These are phyloP conservation scores for Wickerhamomyces hampshirensis DNA, from an alignment of 805 yeast species.

Conservation along the genomic window DNA sequence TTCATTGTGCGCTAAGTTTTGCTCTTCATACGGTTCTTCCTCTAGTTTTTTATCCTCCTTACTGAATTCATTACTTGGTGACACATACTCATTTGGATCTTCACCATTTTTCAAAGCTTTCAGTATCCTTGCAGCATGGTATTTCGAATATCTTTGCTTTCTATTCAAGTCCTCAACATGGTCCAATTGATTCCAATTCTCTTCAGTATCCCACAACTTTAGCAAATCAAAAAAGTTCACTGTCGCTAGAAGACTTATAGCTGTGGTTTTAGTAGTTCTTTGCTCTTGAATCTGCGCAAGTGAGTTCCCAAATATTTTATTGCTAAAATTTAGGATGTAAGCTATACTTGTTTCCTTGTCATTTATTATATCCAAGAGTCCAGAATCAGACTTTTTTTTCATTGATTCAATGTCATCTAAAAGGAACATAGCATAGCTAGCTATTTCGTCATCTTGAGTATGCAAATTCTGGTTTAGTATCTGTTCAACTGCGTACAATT, in stretches of 20 bases:
- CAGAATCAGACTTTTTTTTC: conserved; percentile 34
- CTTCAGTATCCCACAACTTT: conserved; percentile 36
- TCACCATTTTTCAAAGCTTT: conserved; percentile 42
- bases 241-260: conserved; percentile 47
- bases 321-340: conserved; percentile 53
- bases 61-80: conserved; percentile 22
- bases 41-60: not conserved
- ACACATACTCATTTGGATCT: conserved; percentile 53
- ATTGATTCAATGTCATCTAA: conserved; percentile 66
- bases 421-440: conserved; percentile 52
- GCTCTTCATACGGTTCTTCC: conserved; percentile 2
- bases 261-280: conserved; percentile 41
- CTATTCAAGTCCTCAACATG: conserved; percentile 23
- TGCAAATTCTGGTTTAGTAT: conserved; percentile 62
- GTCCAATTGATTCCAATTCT: conserved; percentile 32
- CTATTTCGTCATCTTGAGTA: conserved; percentile 47
- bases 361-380: conserved; percentile 43
- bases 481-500: conserved; percentile 66
- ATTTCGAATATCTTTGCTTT: conserved; percentile 58
- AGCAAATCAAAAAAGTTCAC: conserved; percentile 48
- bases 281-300: conserved; percentile 43
- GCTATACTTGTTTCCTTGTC: conserved; percentile 57
- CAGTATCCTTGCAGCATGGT: conserved; percentile 54
- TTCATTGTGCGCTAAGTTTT: not conserved
- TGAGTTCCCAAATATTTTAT: conserved; percentile 50